A percentile compares a stretch with the other conserved stretches of the same genome.
Conservation (phyloP, 2,329 filamentous ascomycete genomes). For the Botrytis medusae region DNA sequence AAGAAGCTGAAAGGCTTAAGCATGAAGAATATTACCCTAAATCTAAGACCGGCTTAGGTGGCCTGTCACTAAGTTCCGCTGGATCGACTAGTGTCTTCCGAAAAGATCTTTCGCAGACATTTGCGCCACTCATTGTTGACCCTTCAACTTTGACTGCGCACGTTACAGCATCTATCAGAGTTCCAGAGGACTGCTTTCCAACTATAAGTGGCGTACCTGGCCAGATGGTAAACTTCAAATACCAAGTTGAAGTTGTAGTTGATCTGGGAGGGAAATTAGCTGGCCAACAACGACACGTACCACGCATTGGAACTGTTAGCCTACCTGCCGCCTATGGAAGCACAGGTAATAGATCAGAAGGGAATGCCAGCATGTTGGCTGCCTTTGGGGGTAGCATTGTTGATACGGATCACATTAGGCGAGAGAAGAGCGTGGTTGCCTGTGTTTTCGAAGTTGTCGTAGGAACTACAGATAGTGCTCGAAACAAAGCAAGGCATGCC, state of each 20-base stretch:
- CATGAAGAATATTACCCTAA: conserved; percentile 79
- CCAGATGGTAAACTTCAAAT: conserved; percentile 92
- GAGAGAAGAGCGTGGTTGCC: conserved; percentile 89
- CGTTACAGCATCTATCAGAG: conserved; percentile 77
- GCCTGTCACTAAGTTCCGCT: conserved; percentile 80
- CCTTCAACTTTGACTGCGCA: conserved; percentile 74
- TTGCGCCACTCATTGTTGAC: conserved; percentile 85
- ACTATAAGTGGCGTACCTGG: conserved; percentile 88
- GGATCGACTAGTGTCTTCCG: conserved; percentile 90
- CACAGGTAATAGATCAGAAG: conserved; percentile 38
- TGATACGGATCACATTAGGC: conserved; percentile 80
- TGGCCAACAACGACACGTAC: conserved; percentile 53
- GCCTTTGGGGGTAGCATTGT: conserved; percentile 69
- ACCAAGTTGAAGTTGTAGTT: conserved; percentile 88
- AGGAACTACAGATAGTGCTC: conserved; percentile 74
- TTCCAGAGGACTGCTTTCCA: conserved; percentile 89
- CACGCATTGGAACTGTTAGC: conserved; percentile 36
- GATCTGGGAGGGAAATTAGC: conserved; percentile 86
- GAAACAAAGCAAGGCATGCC: conserved; percentile 36
- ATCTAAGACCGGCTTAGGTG: conserved; percentile 81
- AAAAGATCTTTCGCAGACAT: conserved; percentile 88
- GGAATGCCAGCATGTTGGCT: conserved; percentile 46
- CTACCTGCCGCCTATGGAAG: conserved; percentile 31
- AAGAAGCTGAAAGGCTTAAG: conserved; percentile 66
- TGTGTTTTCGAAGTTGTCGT: conserved; percentile 84